Conservation (phyloP, 2,329 filamentous ascomycete species). For the Claviceps quebecensis region DNA sequence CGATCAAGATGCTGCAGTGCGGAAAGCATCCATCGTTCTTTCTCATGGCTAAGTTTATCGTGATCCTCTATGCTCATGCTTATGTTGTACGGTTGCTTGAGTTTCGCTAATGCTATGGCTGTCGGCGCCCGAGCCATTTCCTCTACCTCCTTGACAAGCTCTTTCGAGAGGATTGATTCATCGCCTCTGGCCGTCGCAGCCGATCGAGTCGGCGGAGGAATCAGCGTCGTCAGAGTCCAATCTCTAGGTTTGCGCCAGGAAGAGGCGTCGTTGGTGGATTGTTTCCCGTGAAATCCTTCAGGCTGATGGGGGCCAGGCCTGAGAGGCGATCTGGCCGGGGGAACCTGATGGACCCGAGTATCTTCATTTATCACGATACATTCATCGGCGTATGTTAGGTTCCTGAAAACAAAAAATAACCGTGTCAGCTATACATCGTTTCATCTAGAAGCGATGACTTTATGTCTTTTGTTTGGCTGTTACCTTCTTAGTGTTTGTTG, state of each 20-base stretch:
- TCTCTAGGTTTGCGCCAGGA: conserved; percentile 3
- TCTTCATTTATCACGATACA: not conserved
- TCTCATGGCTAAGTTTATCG: conserved; percentile 13
- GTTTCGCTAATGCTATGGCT: conserved; percentile 6
- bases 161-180: not conserved
- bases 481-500: conserved; percentile 2
- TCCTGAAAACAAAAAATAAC: not conserved
- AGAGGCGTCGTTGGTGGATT: conserved; percentile 1
- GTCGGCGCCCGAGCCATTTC: conserved; percentile 7
- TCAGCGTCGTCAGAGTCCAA: not conserved
- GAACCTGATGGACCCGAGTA: not conserved
- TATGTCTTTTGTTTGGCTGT: too few relatives aligned
- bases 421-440: not conserved
- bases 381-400: not conserved
- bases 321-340: conserved; percentile 3
- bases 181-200: not conserved
- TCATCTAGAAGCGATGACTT: too few relatives aligned
- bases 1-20: conserved; percentile 35
- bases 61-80: not conserved
- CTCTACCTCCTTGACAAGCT: conserved; percentile 2
- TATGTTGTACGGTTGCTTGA: conserved; percentile 6
- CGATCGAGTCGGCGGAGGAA: not conserved
- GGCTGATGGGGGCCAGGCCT: not conserved
- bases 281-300: not conserved
- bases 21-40: conserved; percentile 41